A percentile compares a stretch with the other conserved stretches of the same genome.
phyloP scores from a whole-genome alignment of 73 alveolate genomes.

The Symbiodinium natans region DNA sequence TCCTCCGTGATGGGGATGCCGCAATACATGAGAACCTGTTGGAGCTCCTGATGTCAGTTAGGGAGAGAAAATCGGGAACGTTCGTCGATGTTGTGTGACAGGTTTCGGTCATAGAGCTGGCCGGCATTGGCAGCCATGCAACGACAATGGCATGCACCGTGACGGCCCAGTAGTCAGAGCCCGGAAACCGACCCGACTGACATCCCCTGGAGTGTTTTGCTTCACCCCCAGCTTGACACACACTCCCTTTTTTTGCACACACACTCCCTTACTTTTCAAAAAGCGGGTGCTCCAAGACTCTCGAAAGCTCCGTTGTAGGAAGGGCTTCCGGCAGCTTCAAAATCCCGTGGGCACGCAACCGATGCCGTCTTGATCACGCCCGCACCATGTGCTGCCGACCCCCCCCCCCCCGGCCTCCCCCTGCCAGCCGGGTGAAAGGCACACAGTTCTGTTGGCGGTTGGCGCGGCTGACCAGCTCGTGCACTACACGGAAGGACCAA shows the following conservation, averaged over 20 bases:
- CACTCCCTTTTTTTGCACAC: too few species aligned
- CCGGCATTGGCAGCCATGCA: neutral
- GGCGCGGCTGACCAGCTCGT: too few species aligned
- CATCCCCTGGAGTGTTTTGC: neutral
- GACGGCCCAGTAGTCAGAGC: neutral
- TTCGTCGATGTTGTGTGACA: neutral
- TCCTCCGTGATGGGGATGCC: conserved; percentile 66
- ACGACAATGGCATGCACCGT: neutral
- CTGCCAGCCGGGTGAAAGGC: too few species aligned
- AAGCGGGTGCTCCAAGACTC: too few species aligned
- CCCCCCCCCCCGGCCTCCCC: too few species aligned
- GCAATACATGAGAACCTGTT: conserved; percentile 49
- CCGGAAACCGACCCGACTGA: neutral
- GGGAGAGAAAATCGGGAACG: neutral
- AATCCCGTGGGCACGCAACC: too few species aligned
- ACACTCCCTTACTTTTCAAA: too few species aligned
- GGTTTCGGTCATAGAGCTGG: neutral
- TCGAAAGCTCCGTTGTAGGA: too few species aligned
- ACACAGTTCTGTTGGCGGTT: too few species aligned
- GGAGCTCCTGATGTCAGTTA: conserved; percentile 32
- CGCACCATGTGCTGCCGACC: too few species aligned
- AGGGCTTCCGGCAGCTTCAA: too few species aligned
- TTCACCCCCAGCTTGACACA: neutral
- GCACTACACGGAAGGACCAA: neutral
- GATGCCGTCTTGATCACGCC: too few species aligned